Evolutionary conservation across 2,329 filamentous ascomycete species (phyloP).

Genomic region (Exophiala bonariae): DNA sequence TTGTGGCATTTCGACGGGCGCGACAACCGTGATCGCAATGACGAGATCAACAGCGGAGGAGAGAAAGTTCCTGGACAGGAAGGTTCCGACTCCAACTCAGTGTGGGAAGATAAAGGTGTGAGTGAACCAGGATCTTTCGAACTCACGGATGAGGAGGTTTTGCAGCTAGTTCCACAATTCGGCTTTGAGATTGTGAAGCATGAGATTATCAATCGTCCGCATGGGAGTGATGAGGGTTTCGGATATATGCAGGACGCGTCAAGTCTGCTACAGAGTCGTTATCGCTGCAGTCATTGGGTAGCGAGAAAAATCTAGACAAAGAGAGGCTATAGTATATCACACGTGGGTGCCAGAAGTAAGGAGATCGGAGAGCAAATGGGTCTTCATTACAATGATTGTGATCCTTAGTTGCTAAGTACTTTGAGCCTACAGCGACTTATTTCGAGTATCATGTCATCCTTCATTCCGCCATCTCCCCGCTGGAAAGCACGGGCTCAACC

Average conservation of each 20-base stretch:
- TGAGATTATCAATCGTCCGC: slow-evolving; percentile 36
- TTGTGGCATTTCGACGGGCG: slow-evolving; percentile 94
- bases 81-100: too few relatives aligned
- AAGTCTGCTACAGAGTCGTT: slow-evolving; percentile 84
- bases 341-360: too few relatives aligned
- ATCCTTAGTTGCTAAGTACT: too few relatives aligned
- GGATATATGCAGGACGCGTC: slow-evolving; percentile 84
- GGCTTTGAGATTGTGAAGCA: slow-evolving; percentile 74
- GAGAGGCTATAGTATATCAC: too few relatives aligned
- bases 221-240: slow-evolving; percentile 42
- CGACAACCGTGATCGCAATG: slow-evolving; percentile 55
- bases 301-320: slow-evolving; percentile 72
- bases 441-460: too few relatives aligned
- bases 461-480: too few relatives aligned
- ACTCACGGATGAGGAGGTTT: slow-evolving; percentile 83
- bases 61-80: slow-evolving; percentile 40
- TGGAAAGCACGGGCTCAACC: too few relatives aligned
- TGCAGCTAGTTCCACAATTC: slow-evolving; percentile 69
- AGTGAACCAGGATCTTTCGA: slow-evolving; percentile 89
- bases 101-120: slow-evolving; percentile 57
- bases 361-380: too few relatives aligned
- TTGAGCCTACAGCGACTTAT: too few relatives aligned
- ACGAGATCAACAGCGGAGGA: slow-evolving; percentile 20
- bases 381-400: too few relatives aligned
- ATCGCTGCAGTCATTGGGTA: slow-evolving; percentile 80